Base-by-base conservation (phyloP, 768 basidiomycete species). In the Dacryopinax primogenitus region DNA sequence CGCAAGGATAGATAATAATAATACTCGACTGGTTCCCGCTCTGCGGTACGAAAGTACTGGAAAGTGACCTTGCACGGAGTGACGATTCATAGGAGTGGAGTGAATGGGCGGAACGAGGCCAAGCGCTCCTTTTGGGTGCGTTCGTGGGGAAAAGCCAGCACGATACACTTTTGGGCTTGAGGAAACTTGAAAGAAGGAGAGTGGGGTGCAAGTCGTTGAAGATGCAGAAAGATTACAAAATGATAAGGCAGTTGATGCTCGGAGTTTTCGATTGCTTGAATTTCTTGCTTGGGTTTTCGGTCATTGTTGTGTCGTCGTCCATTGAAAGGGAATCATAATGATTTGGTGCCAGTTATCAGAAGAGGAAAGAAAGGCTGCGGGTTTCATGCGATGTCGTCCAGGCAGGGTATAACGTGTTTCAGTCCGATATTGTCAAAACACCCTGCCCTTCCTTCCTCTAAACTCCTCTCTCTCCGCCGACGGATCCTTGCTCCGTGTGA, bases 141-240 rank as follows among this genome's bases (percentile, higher is more conserved):
- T 28, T 30, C 51, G 51, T 30, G 51, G 51, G 23, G n/a, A n/a
- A 32, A 58, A 30, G 51, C 51, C 51, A 58, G 51, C 51, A 18
- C 51, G 51, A 30, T 3, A 4, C 51, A 30, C 51, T 58, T 58
- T 58, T 58, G 51, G 30, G 11, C 32, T 58, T 13, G 26, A 58
- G 32, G 26, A 30, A n/a, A n/a, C n/a, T n/a, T n/a, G n/a, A n/a
- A 9, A 13, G 51, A 58, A 58, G 51, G 51, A 58, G 32, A 58
- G 51, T 58, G 51, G 51, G 51, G 51, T 58, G 51, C 51, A 58
- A 58, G 51, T 58, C 51, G 51, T 58, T 58, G 51, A 58, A 58
- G 51, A 58, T 58, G 51, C 51, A 26, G 4, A 58, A 58, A 58
- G 51, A 58, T 58, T 58, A 58, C 51, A 58, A 58, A 58, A 21